Evolutionary conservation across 768 basidiomycete genomes (phyloP), one percentile per base, ranked within the genome.

Genomic region (Saitozyma podzolica): DNA sequence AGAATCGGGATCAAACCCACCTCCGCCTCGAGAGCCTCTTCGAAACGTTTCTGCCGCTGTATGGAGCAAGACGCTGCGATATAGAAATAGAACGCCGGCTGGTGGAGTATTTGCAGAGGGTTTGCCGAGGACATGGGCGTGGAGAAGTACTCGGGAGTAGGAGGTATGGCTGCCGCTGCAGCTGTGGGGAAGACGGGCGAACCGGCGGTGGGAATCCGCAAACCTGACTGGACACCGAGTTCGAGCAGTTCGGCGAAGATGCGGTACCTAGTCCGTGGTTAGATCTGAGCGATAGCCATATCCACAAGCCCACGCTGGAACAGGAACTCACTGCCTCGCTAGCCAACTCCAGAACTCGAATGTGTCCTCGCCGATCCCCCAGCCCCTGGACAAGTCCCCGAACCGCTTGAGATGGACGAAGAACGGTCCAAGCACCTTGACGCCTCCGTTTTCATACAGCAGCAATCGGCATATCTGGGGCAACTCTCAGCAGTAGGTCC

Each of bases 311-410:
- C n/a, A 13, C 6, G 45, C 45, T 47, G 45, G n/a, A 17, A 20
- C 37, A 2, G 29, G 29, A 43, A 83, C 89, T 59, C 71, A 92
- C 91, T 96, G 93, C 74, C 92, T 83, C 8, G 91, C 89, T 59
- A 93, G 83, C 95, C 94, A 99, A 67, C 90, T 90, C 95, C 95
- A 97, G 75, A 88, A 97, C 76, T 98, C 96, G 67, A 91, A 97
- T 0, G 91, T 96, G 72, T 93, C 91, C 70, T 94, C 92, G 14
- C 93, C 94, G 59, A 97, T 97, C 8, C 91, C 91, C 95, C 96
- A 97, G 0, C 89, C 88, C 17, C 89, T 82, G 6, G 90, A 80
- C 67, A 99, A 86, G 70, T 92, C 91, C 6, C 88, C 85, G 68
- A 96, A 95, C 64, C 86, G 86, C 41, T 87, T 86, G 63, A 95